phyloP scores from a whole-genome alignment of 2,329 filamentous ascomycete genomes.

The Penicillium sp. region DNA sequence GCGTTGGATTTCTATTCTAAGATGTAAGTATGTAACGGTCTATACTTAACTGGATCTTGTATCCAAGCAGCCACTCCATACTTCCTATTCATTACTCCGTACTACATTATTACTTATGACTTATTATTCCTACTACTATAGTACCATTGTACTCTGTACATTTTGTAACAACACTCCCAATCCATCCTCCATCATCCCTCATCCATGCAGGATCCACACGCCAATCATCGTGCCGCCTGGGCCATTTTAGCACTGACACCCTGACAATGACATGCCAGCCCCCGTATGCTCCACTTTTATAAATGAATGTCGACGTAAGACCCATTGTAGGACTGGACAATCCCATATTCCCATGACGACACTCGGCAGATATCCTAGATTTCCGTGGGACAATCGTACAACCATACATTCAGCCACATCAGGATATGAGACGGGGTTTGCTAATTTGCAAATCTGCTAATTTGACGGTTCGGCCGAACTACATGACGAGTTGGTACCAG shows the following conservation, averaged over 20 bases:
- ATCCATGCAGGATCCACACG: neutral
- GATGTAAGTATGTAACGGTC: neutral
- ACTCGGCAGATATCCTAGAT: conserved; percentile 3
- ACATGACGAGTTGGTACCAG: neutral
- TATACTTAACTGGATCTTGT: neutral
- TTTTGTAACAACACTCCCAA: too few species aligned
- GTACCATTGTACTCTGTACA: too few species aligned
- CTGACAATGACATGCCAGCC: neutral
- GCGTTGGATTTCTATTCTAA: neutral
- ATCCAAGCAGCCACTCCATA: neutral
- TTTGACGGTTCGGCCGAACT: neutral
- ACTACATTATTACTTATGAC: too few species aligned
- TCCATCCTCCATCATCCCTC: neutral
- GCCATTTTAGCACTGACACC: neutral
- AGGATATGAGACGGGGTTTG: neutral
- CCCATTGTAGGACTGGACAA: neutral
- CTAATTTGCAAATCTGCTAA: neutral
- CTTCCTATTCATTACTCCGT: neutral
- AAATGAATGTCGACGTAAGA: conserved; percentile 36
- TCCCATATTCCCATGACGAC: conserved; percentile 29
- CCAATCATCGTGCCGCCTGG: conserved; percentile 7
- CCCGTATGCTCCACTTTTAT: conserved; percentile 29
- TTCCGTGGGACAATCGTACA: neutral
- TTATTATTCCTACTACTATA: too few species aligned
- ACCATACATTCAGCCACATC: neutral